Evolutionary conservation across 352 stramenopile species (phyloP).

Genomic region (Bremia lactucae): DNA sequence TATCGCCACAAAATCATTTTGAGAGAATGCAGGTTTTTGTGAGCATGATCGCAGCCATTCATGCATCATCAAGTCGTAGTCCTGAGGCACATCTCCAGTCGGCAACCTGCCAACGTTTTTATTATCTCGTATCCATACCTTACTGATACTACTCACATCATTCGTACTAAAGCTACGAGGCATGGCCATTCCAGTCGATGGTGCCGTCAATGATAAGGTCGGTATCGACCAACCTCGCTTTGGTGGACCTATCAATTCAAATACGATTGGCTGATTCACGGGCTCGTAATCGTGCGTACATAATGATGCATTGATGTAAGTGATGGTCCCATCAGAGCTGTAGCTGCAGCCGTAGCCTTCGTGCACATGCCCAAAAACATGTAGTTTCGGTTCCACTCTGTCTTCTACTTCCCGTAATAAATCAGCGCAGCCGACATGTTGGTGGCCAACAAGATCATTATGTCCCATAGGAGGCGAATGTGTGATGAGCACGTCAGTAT

Average conservation of each 20-base stretch:
- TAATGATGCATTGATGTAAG: constrained; percentile 81
- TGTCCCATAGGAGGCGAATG: constrained; percentile 79
- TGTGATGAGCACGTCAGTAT: constrained; percentile 83
- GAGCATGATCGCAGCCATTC: constrained; percentile 53
- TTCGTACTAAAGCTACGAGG: constrained; percentile 16
- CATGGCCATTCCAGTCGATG: constrained; percentile 2
- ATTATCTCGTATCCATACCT: constrained; percentile 8
- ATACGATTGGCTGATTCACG: constrained; percentile 52
- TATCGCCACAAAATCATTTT: constrained; percentile 7
- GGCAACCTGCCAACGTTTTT: constrained; percentile 4
- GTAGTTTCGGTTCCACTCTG: constrained; percentile 54
- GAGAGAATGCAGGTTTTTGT: constrained; percentile 44
- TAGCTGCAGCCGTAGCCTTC: constrained; percentile 69
- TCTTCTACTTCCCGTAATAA: constrained; percentile 57
- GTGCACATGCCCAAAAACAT: constrained; percentile 89
- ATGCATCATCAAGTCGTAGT: constrained; percentile 50
- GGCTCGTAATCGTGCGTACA: constrained; percentile 73
- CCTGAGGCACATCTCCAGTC: constrained; percentile 8
- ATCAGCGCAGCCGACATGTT: constrained; percentile 64
- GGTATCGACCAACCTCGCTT: constrained; percentile 18
- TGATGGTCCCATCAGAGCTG: constrained; percentile 55
- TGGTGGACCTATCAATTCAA: constrained; percentile 27
- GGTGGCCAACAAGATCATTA: constrained; percentile 45
- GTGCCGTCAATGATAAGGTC: background rate
- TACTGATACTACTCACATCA: constrained; percentile 19